These are phyloP conservation scores for Eudorina sp. DNA, from an alignment of 139 green algal genomes.

Conservation along the genomic window DNA sequence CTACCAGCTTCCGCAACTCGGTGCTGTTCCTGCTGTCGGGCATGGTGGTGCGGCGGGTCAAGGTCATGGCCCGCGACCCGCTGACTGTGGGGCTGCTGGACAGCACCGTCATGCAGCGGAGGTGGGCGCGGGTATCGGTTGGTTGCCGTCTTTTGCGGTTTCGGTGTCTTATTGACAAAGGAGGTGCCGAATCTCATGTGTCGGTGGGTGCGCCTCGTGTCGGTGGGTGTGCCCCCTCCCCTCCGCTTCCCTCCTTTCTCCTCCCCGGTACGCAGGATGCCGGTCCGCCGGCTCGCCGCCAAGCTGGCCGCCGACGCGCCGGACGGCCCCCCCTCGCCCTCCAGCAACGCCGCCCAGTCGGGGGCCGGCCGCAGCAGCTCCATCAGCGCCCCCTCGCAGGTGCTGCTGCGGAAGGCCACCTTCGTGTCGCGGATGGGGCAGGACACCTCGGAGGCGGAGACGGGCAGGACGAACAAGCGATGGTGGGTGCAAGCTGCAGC, in stretches of 20 bases:
- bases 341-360: neutral
- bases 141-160: no score
- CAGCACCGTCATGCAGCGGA: conserved; percentile 29
- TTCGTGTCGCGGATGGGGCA: neutral
- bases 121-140: conserved; percentile 19
- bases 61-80: conserved; percentile 25
- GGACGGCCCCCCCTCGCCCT: neutral
- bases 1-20: conserved; percentile 1
- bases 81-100: neutral
- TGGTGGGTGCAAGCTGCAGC: no score
- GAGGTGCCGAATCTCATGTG: no score
- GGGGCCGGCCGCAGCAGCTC: neutral
- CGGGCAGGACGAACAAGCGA: neutral
- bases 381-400: neutral
- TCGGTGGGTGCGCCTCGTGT: no score
- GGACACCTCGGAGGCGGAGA: neutral
- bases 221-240: no score
- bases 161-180: no score
- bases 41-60: conserved; percentile 39
- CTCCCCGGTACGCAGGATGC: neutral
- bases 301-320: neutral
- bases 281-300: neutral
- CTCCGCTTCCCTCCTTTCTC: no score
- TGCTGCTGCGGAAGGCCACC: neutral
- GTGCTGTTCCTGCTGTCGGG: neutral